Evolutionary conservation across 192 early-diverging fungal genomes (phyloP).

Genomic region (Entomortierella beljakovae): DNA sequence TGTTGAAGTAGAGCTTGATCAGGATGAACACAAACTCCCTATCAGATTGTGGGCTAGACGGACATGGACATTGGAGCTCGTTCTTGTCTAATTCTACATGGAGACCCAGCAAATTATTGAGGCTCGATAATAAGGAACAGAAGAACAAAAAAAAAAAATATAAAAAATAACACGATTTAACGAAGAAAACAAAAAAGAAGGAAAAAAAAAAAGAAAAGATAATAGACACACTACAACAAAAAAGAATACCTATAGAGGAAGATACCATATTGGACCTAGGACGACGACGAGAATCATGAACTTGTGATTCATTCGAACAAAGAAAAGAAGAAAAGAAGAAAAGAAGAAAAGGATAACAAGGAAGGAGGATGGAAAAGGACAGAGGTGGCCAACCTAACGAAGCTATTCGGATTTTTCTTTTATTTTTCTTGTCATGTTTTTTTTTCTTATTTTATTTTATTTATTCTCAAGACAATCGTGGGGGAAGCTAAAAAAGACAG

Average conservation of each 20-base stretch:
- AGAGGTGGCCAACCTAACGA: neutral
- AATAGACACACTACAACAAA: too few relatives aligned
- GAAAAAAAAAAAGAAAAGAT: neutral
- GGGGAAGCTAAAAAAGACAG: neutral
- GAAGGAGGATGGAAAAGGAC: too few relatives aligned
- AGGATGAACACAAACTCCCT: conserved; percentile 60
- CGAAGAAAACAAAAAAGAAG: neutral
- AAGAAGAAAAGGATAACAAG: too few relatives aligned
- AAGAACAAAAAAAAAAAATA: neutral
- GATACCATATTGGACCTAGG: too few relatives aligned
- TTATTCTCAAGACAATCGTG: neutral
- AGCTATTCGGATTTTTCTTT: neutral
- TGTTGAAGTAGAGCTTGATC: conserved; percentile 68
- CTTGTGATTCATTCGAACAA: too few relatives aligned
- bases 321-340: too few relatives aligned
- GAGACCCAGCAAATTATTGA: too few relatives aligned
- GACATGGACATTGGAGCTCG: conserved; percentile 84
- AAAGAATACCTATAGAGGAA: too few relatives aligned
- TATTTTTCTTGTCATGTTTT: neutral
- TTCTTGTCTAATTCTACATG: conserved; percentile 57
- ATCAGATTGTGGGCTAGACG: conserved; percentile 82
- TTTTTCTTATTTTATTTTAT: neutral
- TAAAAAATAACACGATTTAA: neutral
- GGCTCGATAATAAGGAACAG: too few relatives aligned
- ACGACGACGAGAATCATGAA: too few relatives aligned